A percentile compares a stretch with the other conserved stretches of the same genome.
Conservation (phyloP, 805 yeast species). For the Saturnispora serradocipensis region DNA sequence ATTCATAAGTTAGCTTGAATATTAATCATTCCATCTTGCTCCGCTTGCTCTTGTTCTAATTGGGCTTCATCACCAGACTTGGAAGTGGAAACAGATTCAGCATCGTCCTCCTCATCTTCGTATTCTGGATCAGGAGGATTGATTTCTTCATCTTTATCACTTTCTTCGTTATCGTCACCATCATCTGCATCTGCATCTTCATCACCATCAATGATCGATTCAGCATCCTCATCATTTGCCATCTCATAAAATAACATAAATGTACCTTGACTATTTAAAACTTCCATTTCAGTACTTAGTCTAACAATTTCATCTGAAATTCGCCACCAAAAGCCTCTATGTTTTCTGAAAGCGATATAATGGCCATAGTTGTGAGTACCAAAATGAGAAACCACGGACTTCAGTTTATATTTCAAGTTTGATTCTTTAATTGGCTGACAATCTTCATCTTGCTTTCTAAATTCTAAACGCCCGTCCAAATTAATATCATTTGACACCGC, state of each 20-base stretch:
- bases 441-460: constrained; percentile 53
- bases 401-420: constrained; percentile 53
- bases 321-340: constrained; percentile 89
- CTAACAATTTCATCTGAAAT: constrained; percentile 85
- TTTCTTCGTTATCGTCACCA: constrained; percentile 11
- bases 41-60: not conserved
- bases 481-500: constrained; percentile 63
- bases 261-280: constrained; percentile 72
- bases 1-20: not conserved
- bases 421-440: constrained; percentile 3
- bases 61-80: constrained; percentile 6
- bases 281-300: constrained; percentile 72
- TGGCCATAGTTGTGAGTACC: constrained; percentile 98
- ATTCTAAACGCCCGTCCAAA: constrained; percentile 69
- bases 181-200: constrained; percentile 12
- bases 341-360: constrained; percentile 78
- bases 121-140: constrained; percentile 8
- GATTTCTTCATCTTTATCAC: constrained; percentile 9
- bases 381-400: constrained; percentile 84
- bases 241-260: constrained; percentile 87
- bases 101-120: constrained; percentile 3
- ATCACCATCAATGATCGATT: constrained; percentile 25
- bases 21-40: not conserved
- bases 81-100: not conserved
- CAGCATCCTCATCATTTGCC: constrained; percentile 26